Conservation (phyloP, 2,329 filamentous ascomycete genomes). For the Aspergillus sp. region DNA sequence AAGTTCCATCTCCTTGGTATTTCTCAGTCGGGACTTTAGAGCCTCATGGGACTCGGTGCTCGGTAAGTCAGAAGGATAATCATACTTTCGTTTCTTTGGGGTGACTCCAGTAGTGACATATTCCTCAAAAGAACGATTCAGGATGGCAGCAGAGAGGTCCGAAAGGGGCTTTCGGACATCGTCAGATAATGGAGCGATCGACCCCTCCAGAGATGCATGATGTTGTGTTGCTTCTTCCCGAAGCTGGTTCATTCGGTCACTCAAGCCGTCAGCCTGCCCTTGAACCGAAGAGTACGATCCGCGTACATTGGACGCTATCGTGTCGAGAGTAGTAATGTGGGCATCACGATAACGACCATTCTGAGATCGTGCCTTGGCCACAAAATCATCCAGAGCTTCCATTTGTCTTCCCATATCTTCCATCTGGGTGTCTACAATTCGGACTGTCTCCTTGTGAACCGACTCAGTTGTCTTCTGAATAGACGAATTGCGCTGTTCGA, state of each 20-base stretch:
- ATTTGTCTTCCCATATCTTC: constrained; percentile 85
- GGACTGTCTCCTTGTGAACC: constrained; percentile 86
- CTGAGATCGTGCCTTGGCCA: constrained; percentile 74
- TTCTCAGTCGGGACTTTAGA: constrained; percentile 54
- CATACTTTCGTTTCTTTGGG: constrained; percentile 76
- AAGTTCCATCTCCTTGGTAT: constrained; percentile 34
- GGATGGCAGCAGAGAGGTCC: constrained; percentile 69
- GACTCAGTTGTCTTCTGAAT: constrained; percentile 82
- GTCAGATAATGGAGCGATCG: constrained; percentile 59
- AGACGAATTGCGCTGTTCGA: constrained; percentile 76
- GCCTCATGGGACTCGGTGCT: constrained; percentile 66
- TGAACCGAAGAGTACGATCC: constrained; percentile 71
- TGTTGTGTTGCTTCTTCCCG: constrained; percentile 66
- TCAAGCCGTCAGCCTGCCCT: constrained; percentile 67
- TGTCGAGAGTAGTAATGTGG: constrained; percentile 65
- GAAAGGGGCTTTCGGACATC: constrained; percentile 68
- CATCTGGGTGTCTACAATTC: constrained; percentile 87
- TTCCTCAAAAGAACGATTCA: constrained; percentile 66
- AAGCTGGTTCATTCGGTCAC: constrained; percentile 67
- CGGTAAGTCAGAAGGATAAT: constrained; percentile 76
- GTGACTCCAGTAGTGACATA: constrained; percentile 85
- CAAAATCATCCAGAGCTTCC: constrained; percentile 85
- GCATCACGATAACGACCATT: constrained; percentile 75
- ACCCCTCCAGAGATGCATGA: constrained; percentile 57
- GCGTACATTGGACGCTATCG: constrained; percentile 67